Conservation (phyloP, 2,329 filamentous ascomycete species). For the Colletotrichum destructivum region DNA sequence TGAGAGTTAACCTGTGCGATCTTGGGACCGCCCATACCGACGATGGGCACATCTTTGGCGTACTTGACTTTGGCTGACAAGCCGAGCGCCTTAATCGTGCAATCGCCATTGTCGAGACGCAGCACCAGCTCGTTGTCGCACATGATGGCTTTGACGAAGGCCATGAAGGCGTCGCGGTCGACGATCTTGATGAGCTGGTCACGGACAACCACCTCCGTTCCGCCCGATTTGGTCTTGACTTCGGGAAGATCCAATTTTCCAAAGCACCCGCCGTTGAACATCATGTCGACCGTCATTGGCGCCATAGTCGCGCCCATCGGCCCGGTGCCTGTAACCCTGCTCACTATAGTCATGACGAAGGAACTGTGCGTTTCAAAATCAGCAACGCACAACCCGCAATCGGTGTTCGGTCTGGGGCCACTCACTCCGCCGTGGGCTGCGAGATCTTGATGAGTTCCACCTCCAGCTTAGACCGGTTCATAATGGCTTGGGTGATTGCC, state of each 20-base stretch:
- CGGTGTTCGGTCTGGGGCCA: background rate
- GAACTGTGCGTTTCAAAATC: conserved; percentile 45
- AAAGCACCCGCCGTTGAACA: conserved; percentile 49
- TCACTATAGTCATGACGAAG: conserved; percentile 50
- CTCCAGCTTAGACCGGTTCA: conserved; percentile 48
- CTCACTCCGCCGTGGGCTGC: conserved; percentile 50
- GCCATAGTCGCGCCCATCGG: conserved; percentile 50
- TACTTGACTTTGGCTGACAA: conserved; percentile 46
- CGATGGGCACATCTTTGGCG: conserved; percentile 48
- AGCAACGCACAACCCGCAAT: background rate
- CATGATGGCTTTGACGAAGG: conserved; percentile 52
- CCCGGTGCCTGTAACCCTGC: conserved; percentile 50
- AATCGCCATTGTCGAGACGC: conserved; percentile 49
- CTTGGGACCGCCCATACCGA: conserved; percentile 48
- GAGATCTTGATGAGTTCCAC: conserved; percentile 50
- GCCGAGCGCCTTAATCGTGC: conserved; percentile 48
- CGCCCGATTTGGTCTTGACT: conserved; percentile 48
- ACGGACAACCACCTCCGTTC: conserved; percentile 47
- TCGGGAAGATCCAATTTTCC: conserved; percentile 51
- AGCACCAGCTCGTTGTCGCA: conserved; percentile 48
- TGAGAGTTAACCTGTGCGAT: conserved; percentile 45
- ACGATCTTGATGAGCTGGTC: conserved; percentile 50
- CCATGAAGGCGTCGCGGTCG: conserved; percentile 48
- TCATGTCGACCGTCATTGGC: conserved; percentile 49
- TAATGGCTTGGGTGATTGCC: conserved; percentile 49